Evolutionary conservation across 2,329 filamentous ascomycete species (phyloP).

Genomic region (Hymenoscyphus albidus): DNA sequence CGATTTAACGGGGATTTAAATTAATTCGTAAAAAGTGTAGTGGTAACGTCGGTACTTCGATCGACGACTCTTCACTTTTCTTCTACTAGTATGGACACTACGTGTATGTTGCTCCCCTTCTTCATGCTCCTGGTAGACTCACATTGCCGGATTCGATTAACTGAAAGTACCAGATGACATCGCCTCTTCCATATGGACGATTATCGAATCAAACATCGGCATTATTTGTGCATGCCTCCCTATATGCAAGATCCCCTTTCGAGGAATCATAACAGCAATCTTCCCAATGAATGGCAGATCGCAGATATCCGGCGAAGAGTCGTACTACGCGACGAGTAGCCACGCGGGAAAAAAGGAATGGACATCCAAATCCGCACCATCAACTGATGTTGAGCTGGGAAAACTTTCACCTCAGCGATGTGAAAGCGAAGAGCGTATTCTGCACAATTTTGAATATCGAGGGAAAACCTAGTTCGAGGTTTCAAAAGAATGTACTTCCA

Average conservation of each 20-base stretch:
- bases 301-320: background rate
- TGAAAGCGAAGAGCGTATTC: background rate
- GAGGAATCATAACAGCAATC: slow-evolving; percentile 23
- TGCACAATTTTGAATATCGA: background rate
- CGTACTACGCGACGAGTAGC: background rate
- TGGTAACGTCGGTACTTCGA: background rate
- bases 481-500: background rate
- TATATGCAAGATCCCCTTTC: slow-evolving; percentile 35
- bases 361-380: background rate
- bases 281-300: slow-evolving; percentile 16
- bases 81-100: background rate
- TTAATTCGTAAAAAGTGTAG: background rate
- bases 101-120: background rate
- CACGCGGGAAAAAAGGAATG: background rate
- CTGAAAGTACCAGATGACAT: slow-evolving; percentile 1
- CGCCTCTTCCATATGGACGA: slow-evolving; percentile 36
- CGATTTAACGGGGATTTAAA: background rate
- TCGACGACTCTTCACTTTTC: slow-evolving; percentile 1
- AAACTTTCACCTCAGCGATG: background rate
- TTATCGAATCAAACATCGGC: slow-evolving; percentile 37
- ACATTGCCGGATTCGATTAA: background rate
- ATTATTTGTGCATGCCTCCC: slow-evolving; percentile 41
- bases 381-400: background rate
- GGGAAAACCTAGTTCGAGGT: background rate
- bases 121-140: no score